Conservation (phyloP, 148 eudicot species). For the Rhododendron henanense region DNA sequence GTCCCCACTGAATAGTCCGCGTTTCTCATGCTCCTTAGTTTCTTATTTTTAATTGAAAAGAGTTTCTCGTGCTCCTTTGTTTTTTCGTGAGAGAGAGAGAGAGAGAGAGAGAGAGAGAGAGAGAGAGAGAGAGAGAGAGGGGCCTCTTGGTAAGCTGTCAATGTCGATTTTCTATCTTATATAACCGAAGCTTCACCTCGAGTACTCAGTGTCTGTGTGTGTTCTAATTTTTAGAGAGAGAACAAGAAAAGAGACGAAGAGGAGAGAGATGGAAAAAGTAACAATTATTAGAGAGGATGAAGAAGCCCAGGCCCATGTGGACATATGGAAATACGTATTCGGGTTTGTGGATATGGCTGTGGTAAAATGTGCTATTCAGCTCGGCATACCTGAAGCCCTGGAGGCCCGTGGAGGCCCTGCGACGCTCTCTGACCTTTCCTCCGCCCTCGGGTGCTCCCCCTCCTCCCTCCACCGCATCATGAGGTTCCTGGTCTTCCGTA, state of each 20-base stretch:
- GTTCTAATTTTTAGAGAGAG: neutral
- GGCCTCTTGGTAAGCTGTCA: neutral
- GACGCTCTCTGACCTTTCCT: conserved; percentile 40
- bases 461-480: conserved; percentile 41
- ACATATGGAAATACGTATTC: conserved; percentile 49
- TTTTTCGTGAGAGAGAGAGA: no score
- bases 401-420: conserved; percentile 41
- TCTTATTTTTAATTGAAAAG: no score
- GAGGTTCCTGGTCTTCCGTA: conserved; percentile 46
- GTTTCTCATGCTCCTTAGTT: no score
- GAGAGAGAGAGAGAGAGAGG: no score
- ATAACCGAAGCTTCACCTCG: neutral
- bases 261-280: neutral
- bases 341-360: conserved; percentile 58
- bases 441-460: conserved; percentile 38
- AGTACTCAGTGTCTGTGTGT: neutral
- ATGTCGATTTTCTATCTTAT: no score
- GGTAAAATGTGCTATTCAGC: conserved; percentile 61
- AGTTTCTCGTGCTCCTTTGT: no score
- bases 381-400: conserved; percentile 49
- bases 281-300: conserved; percentile 3
- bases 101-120: no score
- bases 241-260: no score
- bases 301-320: conserved; percentile 38
- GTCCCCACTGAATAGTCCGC: no score